Evolutionary conservation across 2,329 filamentous ascomycete species (phyloP).

Genomic region (Hypocreales sp.): DNA sequence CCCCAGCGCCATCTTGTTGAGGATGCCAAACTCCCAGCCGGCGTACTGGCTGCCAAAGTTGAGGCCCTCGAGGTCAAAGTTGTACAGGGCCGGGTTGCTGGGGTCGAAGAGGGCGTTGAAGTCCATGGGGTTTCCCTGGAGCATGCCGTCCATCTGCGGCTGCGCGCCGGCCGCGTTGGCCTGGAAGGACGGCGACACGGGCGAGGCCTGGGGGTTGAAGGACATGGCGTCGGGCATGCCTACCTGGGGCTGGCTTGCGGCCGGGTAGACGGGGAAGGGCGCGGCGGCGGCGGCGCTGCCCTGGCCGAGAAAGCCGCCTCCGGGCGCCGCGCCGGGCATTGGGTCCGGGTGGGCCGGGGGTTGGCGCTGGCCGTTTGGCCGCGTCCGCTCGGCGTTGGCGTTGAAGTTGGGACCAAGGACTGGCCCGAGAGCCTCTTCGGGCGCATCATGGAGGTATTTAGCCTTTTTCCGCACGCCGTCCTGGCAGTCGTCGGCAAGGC

Average conservation of each 20-base stretch:
- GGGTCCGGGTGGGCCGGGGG: conserved; percentile 31
- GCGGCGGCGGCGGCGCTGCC: conserved; percentile 24
- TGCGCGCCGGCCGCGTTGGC: conserved; percentile 32
- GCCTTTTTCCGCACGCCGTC: conserved; percentile 97
- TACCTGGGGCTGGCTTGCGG: conserved; percentile 26
- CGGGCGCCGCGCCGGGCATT: conserved; percentile 19
- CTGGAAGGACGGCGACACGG: conserved; percentile 60
- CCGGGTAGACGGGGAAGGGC: conserved; percentile 35
- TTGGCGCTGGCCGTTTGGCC: conserved; percentile 30
- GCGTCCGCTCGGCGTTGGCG: conserved; percentile 31
- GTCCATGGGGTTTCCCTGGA: conserved; percentile 31
- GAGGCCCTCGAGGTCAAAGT: conserved; percentile 86
- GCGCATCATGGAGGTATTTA: conserved; percentile 95
- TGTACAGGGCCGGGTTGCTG: conserved; percentile 83
- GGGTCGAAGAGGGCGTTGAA: conserved; percentile 66
- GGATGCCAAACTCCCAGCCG: conserved; percentile 87
- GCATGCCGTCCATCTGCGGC: conserved; percentile 30
- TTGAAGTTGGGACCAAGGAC: conserved; percentile 62
- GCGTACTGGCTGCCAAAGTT: conserved; percentile 89
- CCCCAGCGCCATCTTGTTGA: conserved; percentile 74
- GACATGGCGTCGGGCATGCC: conserved; percentile 30
- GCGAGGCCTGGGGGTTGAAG: conserved; percentile 55
- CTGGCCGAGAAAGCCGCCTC: conserved; percentile 32
- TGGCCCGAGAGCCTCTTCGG: conserved; percentile 76
- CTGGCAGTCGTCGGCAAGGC: conserved; percentile 79